These are phyloP conservation scores for Gryganskiella cystojenkinii DNA, from an alignment of 192 early-diverging fungal genomes.

Conservation along the genomic window DNA sequence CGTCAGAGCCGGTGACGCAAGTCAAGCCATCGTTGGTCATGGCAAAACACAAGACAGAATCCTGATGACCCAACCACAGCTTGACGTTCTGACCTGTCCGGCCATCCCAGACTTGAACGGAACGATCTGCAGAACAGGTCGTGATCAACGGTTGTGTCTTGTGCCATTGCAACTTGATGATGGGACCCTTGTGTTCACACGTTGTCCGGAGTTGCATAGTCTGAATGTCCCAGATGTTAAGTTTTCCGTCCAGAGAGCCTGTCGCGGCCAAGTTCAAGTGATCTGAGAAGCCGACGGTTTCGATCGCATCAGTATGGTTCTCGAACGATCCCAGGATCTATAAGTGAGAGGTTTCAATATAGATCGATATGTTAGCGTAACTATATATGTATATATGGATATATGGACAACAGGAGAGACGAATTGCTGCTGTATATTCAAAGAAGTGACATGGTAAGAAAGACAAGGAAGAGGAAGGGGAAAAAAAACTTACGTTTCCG, in stretches of 20 bases:
- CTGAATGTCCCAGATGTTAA: slow-evolving; percentile 94
- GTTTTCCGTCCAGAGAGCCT: slow-evolving; percentile 86
- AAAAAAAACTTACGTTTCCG: slow-evolving; percentile 64
- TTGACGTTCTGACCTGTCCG: slow-evolving; percentile 85
- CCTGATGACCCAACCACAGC: slow-evolving; percentile 86
- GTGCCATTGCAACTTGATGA: slow-evolving; percentile 83
- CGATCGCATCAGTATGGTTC: slow-evolving; percentile 86
- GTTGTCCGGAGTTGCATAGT: slow-evolving; percentile 85
- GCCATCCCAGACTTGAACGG: slow-evolving; percentile 91
- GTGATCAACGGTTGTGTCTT: slow-evolving; percentile 75
- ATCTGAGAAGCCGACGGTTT: slow-evolving; percentile 86
- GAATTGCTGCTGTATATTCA: background rate
- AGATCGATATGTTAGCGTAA: no score
- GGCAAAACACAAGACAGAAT: slow-evolving; percentile 86
- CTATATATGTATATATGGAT: no score
- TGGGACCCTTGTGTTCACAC: slow-evolving; percentile 84
- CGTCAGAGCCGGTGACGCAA: slow-evolving; percentile 86
- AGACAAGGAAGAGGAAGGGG: background rate
- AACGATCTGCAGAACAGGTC: slow-evolving; percentile 82
- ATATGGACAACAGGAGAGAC: no score
- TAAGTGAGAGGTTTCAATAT: background rate
- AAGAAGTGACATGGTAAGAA: background rate
- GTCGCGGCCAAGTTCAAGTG: slow-evolving; percentile 80
- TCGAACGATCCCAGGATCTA: slow-evolving; percentile 86
- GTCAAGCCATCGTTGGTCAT: slow-evolving; percentile 75